Evolutionary conservation across 75 land plant species (phyloP).

Genomic region (Cupressus sempervirens): DNA sequence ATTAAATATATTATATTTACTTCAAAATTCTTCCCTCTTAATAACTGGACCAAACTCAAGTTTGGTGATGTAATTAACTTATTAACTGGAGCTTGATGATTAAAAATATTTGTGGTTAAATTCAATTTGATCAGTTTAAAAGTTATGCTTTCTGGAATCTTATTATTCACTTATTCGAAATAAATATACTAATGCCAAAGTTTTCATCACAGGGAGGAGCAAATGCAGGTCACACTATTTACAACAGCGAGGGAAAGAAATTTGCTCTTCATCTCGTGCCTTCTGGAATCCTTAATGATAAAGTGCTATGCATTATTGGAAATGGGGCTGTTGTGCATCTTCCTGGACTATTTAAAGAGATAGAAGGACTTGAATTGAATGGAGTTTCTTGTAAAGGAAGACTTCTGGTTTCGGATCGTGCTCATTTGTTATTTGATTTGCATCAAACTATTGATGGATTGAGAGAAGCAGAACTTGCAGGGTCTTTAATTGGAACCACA

Average conservation of each 20-base stretch:
- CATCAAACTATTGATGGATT: conserved; percentile 88
- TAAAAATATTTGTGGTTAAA: not conserved
- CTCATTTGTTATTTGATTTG: conserved; percentile 86
- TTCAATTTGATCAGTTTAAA: not conserved
- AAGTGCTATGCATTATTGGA: conserved; percentile 79
- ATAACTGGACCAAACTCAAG: not conserved
- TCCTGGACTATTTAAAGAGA: conserved; percentile 69
- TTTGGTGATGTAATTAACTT: not conserved
- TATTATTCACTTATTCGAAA: not conserved
- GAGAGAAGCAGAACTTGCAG: conserved; percentile 86
- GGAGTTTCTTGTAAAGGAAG: conserved; percentile 68
- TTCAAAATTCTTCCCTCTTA: not conserved
- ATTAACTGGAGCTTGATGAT: not conserved
- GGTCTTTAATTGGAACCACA: conserved; percentile 93
- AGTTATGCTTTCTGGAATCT: not conserved
- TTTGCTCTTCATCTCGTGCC: conserved; percentile 97
- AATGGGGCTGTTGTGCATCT: conserved; percentile 95
- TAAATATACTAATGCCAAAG: not conserved
- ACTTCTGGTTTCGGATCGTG: conserved; percentile 83
- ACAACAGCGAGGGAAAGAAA: conserved; percentile 87
- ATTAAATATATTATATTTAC: no score
- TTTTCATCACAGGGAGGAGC: conserved; percentile 78
- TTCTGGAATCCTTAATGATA: conserved; percentile 89
- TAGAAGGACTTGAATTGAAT: conserved; percentile 65
- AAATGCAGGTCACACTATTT: conserved; percentile 98